Evolutionary conservation across 352 stramenopile species (phyloP), one percentile per base, ranked within the genome.

Genomic region (Phytophthora sojae): DNA sequence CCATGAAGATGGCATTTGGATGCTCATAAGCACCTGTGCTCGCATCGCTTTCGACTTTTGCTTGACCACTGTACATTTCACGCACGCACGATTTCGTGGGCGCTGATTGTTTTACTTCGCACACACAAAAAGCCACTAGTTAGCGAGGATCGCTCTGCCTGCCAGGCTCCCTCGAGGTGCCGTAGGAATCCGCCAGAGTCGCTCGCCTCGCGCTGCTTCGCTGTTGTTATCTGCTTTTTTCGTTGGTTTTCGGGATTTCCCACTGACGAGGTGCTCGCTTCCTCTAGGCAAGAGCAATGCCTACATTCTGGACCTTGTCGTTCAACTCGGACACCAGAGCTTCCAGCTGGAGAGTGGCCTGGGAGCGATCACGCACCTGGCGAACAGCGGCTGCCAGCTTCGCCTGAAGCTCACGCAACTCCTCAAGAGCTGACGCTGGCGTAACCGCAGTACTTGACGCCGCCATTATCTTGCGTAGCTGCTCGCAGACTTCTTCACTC

Each of bases 221-320:
- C 54, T 71, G 52, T 73, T 71, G 52, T 73, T 71, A 64, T 72
- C 51, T 69, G 52, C 57, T 75, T 69, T 0, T 76, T 76, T 63
- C 54, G 26, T 72, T 73, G 21, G 25, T 58, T 69, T 72, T 64
- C 56, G 21, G 32, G 53, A 19, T 45, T 71, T 60, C 50, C 52
- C 62, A 51, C 26, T 52, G 35, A 12, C 15, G 42, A 37, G 30
- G 49, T 68, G 47, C 42, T 74, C 47, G 39, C 21, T 57, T 69
- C 51, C 14, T 32, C 60, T 75, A 93, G 44, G 80, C 83, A 66
- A 91, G 64, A 45, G 75, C 83, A 29, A 90, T 66, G 26, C 80
- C 79, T 50, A 91, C 80, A 23, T 77, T 89, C 30, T 89, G 76
- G 19, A 93, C 82, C 61, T 93, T 93, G 61, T 93, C 86, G 11